phyloP scores from a whole-genome alignment of 768 basidiomycete species.

The Tephrocybe sp. region DNA sequence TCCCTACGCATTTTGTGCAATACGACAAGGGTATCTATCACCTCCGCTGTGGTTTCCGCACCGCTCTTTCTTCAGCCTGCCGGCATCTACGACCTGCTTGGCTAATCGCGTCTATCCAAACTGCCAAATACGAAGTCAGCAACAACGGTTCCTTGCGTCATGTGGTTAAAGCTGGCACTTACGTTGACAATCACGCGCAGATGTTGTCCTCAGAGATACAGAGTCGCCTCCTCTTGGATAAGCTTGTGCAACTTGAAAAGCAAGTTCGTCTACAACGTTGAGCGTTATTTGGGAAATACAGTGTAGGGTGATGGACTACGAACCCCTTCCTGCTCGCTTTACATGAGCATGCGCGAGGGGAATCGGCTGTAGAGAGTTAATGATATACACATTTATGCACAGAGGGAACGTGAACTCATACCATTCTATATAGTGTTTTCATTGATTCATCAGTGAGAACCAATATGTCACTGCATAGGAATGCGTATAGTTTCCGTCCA shows the following conservation, averaged over 20 bases:
- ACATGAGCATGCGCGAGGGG: slow-evolving; percentile 66
- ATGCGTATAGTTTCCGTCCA: slow-evolving; percentile 68
- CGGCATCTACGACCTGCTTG: slow-evolving; percentile 35
- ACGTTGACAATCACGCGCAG: slow-evolving; percentile 19
- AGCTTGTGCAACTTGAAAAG: slow-evolving; percentile 62
- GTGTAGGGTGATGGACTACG: slow-evolving; percentile 14
- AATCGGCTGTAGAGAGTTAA: slow-evolving; percentile 52
- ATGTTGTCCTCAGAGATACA: slow-evolving; percentile 44
- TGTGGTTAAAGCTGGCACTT: neutral
- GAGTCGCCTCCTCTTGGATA: slow-evolving; percentile 76
- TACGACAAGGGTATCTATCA: too few relatives aligned
- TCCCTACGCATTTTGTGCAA: too few relatives aligned
- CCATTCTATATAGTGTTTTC: slow-evolving; percentile 79
- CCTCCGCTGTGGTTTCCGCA: slow-evolving; percentile 19
- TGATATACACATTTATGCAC: too few relatives aligned
- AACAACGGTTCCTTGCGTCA: neutral
- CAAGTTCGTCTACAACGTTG: slow-evolving; percentile 54
- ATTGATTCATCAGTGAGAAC: slow-evolving; percentile 75
- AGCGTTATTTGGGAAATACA: neutral
- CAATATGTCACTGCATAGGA: slow-evolving; percentile 88
- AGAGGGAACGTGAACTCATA: slow-evolving; percentile 25
- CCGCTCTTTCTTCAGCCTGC: slow-evolving; percentile 29
- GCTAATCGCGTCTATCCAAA: slow-evolving; percentile 31
- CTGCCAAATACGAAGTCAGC: slow-evolving; percentile 12
- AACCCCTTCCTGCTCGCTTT: slow-evolving; percentile 52